Conservation (phyloP, 768 basidiomycete species). For the Cyclocybe cylindracea region DNA sequence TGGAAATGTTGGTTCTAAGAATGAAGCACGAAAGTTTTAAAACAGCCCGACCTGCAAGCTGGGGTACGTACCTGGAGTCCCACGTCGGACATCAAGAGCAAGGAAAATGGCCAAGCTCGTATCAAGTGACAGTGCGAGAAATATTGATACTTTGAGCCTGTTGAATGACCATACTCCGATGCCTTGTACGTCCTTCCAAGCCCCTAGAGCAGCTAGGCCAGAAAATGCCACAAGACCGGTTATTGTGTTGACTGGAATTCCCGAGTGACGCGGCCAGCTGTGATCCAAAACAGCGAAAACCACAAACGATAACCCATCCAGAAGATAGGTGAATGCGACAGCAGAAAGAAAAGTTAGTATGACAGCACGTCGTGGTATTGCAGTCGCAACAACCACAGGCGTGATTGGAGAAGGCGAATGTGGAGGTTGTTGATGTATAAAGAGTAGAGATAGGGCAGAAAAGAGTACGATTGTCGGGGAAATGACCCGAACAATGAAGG, state of each 20-base stretch:
- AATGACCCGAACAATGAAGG: slow-evolving; percentile 61
- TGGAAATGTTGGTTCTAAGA: slow-evolving; percentile 26
- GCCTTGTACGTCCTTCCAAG: slow-evolving; percentile 78
- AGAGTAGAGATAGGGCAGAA: slow-evolving; percentile 59
- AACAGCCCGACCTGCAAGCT: not conserved
- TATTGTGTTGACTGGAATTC: slow-evolving; percentile 67
- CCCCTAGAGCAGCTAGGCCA: slow-evolving; percentile 72
- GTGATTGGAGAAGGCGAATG: slow-evolving; percentile 68
- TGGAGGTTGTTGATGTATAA: slow-evolving; percentile 45
- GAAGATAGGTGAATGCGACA: slow-evolving; percentile 68
- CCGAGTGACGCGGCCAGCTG: slow-evolving; percentile 63
- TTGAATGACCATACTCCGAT: slow-evolving; percentile 66
- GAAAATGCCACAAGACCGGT: slow-evolving; percentile 70
- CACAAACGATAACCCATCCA: slow-evolving; percentile 77
- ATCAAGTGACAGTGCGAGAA: too few relatives aligned
- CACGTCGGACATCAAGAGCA: slow-evolving; percentile 47
- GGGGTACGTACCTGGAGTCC: too few relatives aligned
- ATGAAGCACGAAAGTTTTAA: slow-evolving; percentile 11
- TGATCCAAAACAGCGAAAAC: slow-evolving; percentile 63
- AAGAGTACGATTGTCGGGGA: slow-evolving; percentile 70
- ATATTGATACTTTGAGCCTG: slow-evolving; percentile 55
- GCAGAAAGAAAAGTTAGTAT: slow-evolving; percentile 76
- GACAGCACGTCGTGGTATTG: slow-evolving; percentile 71
- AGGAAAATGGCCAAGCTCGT: slow-evolving; percentile 40
- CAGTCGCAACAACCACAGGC: slow-evolving; percentile 71